Percentiles rank a stretch among this genome's conserved stretches.
These are phyloP conservation scores for Medicago lupulina DNA, from an alignment of 306 rosid species.

Conservation along the genomic window DNA sequence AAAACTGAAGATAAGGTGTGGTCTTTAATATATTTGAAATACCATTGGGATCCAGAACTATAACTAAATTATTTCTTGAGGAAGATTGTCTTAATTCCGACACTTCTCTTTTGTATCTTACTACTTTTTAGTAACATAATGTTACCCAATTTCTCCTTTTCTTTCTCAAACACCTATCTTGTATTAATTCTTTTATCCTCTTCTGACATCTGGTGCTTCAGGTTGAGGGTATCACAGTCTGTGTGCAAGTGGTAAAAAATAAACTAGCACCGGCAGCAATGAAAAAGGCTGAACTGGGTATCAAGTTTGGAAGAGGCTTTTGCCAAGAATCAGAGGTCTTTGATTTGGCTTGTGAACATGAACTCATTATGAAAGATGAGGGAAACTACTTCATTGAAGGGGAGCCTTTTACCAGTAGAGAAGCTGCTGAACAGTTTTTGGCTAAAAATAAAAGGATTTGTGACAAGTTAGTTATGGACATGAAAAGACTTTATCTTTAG, in stretches of 20 bases:
- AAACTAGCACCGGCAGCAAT: slow-evolving; percentile 73
- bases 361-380: slow-evolving; percentile 61
- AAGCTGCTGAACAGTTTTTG: slow-evolving; percentile 59
- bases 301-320: slow-evolving; percentile 80
- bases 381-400: slow-evolving; percentile 63
- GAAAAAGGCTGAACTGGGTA: slow-evolving; percentile 68
- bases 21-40: not conserved
- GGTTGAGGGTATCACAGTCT: slow-evolving; percentile 67
- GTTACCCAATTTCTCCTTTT: not conserved
- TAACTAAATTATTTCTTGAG: slow-evolving; percentile 7
- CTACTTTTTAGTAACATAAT: slow-evolving; percentile 14
- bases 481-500: slow-evolving; percentile 57
- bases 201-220: slow-evolving; percentile 44
- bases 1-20: slow-evolving; percentile 66
- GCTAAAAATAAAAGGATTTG: slow-evolving; percentile 51
- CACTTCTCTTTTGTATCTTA: slow-evolving; percentile 6
- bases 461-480: slow-evolving; percentile 55
- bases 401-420: slow-evolving; percentile 48
- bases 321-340: slow-evolving; percentile 70
- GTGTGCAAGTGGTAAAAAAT: slow-evolving; percentile 75
- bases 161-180: not conserved
- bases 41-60: slow-evolving; percentile 24
- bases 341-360: slow-evolving; percentile 78
- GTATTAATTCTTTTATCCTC: slow-evolving; percentile 1
- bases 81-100: slow-evolving; percentile 16